Evolutionary conservation across 2,329 filamentous ascomycete genomes (phyloP).

Genomic region (Fusarium buxicola): DNA sequence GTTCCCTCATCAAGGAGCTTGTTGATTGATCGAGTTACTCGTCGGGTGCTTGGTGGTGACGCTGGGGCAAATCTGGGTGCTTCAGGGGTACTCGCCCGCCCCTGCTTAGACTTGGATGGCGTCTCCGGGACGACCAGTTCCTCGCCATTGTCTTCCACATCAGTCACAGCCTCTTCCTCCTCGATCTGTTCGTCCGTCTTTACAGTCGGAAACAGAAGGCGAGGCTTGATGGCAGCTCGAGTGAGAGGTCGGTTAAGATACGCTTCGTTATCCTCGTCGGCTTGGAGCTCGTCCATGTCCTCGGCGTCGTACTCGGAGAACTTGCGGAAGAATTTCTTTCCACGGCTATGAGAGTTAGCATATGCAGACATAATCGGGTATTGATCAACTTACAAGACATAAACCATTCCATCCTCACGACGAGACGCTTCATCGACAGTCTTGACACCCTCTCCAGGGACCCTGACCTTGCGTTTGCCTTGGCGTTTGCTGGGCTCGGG

Average conservation of each 20-base stretch:
- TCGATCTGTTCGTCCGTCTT: conserved; percentile 60
- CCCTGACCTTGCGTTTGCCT: conserved; percentile 66
- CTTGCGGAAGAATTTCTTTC: conserved; percentile 81
- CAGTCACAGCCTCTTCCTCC: conserved; percentile 70
- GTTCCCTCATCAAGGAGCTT: conserved; percentile 59
- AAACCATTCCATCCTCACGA: conserved; percentile 79
- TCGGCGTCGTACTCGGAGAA: conserved; percentile 61
- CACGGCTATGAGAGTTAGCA: conserved; percentile 68
- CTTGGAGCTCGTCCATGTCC: conserved; percentile 50
- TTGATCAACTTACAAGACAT: conserved; percentile 75
- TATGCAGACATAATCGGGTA: conserved; percentile 3
- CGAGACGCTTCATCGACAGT: conserved; percentile 71
- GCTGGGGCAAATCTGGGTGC: conserved; percentile 67
- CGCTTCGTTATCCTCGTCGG: conserved; percentile 51
- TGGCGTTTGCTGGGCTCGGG: conserved; percentile 59
- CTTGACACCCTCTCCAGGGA: conserved; percentile 68
- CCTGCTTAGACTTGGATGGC: conserved; percentile 51
- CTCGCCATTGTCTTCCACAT: conserved; percentile 63
- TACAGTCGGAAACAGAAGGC: conserved; percentile 73
- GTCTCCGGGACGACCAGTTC: conserved; percentile 49
- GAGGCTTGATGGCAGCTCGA: conserved; percentile 77
- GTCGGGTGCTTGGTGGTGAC: conserved; percentile 72
- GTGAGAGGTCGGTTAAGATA: conserved; percentile 63
- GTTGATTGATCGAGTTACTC: conserved; percentile 67
- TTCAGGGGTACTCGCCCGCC: conserved; percentile 60